phyloP scores from a whole-genome alignment of 768 basidiomycete genomes.

The Pisolithus albus region DNA sequence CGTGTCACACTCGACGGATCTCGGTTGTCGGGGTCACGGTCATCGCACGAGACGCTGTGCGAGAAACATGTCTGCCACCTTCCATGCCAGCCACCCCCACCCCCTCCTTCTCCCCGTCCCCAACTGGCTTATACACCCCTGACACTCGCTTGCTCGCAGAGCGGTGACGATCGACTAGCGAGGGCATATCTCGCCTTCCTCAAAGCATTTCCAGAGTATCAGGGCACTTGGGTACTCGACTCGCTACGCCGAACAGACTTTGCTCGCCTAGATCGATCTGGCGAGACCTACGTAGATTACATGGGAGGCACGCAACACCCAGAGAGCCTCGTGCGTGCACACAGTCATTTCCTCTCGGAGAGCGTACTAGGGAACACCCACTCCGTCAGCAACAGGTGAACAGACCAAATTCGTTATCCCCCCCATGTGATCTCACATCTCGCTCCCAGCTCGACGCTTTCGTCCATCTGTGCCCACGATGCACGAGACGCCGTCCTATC shows the following conservation, averaged over 20 bases:
- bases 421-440: background rate
- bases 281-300: slow-evolving; percentile 79
- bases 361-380: slow-evolving; percentile 79
- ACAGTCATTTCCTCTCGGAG: slow-evolving; percentile 59
- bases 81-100: background rate
- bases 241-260: slow-evolving; percentile 60
- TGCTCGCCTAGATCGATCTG: slow-evolving; percentile 47
- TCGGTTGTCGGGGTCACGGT: slow-evolving; percentile 28
- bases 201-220: slow-evolving; percentile 45
- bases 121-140: slow-evolving; percentile 21
- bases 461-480: slow-evolving; percentile 56
- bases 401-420: slow-evolving; percentile 8
- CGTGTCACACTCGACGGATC: slow-evolving; percentile 35
- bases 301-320: slow-evolving; percentile 83
- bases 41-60: slow-evolving; percentile 36
- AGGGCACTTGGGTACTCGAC: slow-evolving; percentile 64
- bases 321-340: slow-evolving; percentile 64
- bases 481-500: slow-evolving; percentile 68
- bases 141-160: slow-evolving; percentile 13
- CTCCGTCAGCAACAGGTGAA: slow-evolving; percentile 73
- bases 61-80: slow-evolving; percentile 17
- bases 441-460: slow-evolving; percentile 56
- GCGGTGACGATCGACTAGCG: slow-evolving; percentile 28
- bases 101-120: background rate
- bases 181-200: slow-evolving; percentile 46